These are phyloP conservation scores for Globisporangium carolinianum DNA, from an alignment of 352 stramenopile species.

Conservation along the genomic window DNA sequence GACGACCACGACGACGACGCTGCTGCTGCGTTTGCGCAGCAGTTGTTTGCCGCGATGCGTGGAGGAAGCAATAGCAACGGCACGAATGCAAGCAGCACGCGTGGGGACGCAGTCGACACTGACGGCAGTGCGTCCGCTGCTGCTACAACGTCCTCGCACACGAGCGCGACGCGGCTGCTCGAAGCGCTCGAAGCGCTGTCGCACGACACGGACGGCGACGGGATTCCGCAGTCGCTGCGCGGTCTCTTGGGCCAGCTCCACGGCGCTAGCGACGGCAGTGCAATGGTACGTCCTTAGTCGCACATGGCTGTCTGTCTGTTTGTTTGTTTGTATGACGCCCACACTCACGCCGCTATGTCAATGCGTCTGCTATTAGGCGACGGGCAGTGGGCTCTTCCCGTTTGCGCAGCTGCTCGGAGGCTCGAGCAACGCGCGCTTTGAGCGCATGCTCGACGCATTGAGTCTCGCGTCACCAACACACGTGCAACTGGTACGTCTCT, in stretches of 20 bases:
- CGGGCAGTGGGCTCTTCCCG: constrained; percentile 34
- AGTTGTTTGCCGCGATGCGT: constrained; percentile 8
- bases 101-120: constrained; percentile 4
- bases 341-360: no score
- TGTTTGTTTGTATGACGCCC: neutral
- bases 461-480: constrained; percentile 20
- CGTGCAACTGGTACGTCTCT: constrained; percentile 32
- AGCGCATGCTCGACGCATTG: constrained; percentile 37
- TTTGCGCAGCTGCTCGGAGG: constrained; percentile 46
- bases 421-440: constrained; percentile 26
- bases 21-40: constrained; percentile 13
- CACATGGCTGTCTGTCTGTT: neutral
- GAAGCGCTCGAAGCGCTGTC: constrained; percentile 51
- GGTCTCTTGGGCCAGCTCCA: constrained; percentile 11
- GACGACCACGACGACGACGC: constrained; percentile 16
- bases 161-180: constrained; percentile 33
- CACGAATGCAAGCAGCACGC: neutral
- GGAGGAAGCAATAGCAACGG: neutral
- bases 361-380: constrained; percentile 6
- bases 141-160: constrained; percentile 1
- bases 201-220: constrained; percentile 18
- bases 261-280: constrained; percentile 4
- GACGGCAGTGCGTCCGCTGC: neutral
- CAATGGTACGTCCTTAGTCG: neutral
- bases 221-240: constrained; percentile 35